phyloP scores from a whole-genome alignment of 306 rosid species.

The peach (Prunus persica) region Prunus_persica_NCBIv2 NC_034009.1:26643501-26644000 shows the following conservation, averaged over 20 bases:
- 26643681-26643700: conserved; percentile 5
- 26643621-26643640: neutral
- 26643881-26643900: no score
- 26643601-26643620: conserved; percentile 10
- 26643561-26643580: conserved; percentile 26
- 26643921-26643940: no score
- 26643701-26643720: neutral
- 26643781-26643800: neutral
- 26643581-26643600: conserved; percentile 14
- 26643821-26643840: neutral
- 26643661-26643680: neutral
- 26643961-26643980: neutral
- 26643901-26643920: no score
- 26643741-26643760: no score
- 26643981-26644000: no score
- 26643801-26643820: neutral
- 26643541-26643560: conserved; percentile 40
- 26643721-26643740: neutral
- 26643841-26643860: neutral
- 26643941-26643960: neutral
- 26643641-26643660: conserved; percentile 5
- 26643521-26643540: conserved; percentile 28
- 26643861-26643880: no score
- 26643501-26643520: conserved; percentile 88
- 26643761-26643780: neutral